These are phyloP conservation scores for Rhynchosporium agropyri DNA, from an alignment of 2,329 filamentous ascomycete species.

Conservation along the genomic window DNA sequence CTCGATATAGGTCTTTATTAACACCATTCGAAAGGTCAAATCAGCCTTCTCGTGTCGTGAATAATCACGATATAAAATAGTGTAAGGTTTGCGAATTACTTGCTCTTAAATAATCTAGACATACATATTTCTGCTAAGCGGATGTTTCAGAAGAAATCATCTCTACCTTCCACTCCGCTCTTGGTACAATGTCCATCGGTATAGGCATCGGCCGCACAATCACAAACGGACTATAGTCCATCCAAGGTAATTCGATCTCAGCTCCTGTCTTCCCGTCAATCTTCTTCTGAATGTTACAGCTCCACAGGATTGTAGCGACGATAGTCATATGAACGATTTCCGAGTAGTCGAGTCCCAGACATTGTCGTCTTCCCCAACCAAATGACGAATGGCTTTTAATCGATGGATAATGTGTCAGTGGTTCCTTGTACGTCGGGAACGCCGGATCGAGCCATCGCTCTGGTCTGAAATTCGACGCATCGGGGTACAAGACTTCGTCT, in stretches of 20 bases:
- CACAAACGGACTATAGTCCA: constrained; percentile 19
- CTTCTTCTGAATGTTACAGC: constrained; percentile 22
- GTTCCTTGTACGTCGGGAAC: constrained; percentile 47
- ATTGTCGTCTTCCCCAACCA: constrained; percentile 55
- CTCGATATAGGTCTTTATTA: too few relatives aligned
- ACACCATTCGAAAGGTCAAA: too few relatives aligned
- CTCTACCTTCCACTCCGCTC: constrained; percentile 11
- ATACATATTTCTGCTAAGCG: too few relatives aligned
- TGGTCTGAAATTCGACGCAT: constrained; percentile 50
- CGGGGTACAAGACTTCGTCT: constrained; percentile 45
- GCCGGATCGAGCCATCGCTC: constrained; percentile 46
- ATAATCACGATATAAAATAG: too few relatives aligned
- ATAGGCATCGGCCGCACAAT: constrained; percentile 20
- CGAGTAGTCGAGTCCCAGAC: constrained; percentile 53
- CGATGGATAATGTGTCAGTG: constrained; percentile 56
- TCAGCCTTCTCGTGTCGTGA: too few relatives aligned
- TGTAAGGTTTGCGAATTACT: too few relatives aligned
- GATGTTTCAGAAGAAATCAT: background rate
- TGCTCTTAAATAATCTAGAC: too few relatives aligned
- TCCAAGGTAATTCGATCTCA: constrained; percentile 15
- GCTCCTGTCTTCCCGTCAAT: constrained; percentile 15
- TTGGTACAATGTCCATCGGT: constrained; percentile 11
- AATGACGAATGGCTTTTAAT: constrained; percentile 57
- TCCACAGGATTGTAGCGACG: constrained; percentile 22
- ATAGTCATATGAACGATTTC: constrained; percentile 35